phyloP scores from a whole-genome alignment of 352 stramenopile species.

The Phytophthora syringae region DNA sequence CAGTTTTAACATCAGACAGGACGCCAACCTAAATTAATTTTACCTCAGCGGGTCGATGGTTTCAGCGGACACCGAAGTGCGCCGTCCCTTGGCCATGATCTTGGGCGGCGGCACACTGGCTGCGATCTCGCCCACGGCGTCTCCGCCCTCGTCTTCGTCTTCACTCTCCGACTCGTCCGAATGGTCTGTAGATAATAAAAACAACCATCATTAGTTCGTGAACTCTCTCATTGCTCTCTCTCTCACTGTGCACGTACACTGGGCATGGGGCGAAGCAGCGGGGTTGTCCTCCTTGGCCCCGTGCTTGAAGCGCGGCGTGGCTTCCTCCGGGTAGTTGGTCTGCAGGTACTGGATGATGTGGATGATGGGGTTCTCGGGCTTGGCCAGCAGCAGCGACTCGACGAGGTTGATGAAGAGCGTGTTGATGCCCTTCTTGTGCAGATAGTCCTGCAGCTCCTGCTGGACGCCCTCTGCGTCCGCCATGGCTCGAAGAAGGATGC shows the following conservation, averaged over 20 bases:
- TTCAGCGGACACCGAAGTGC: conserved; percentile 89
- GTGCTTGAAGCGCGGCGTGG: conserved; percentile 50
- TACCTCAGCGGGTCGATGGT: conserved; percentile 85
- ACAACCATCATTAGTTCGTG: too few species aligned
- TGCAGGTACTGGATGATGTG: conserved; percentile 93
- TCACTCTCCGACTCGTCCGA: conserved; percentile 91
- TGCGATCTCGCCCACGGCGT: conserved; percentile 85
- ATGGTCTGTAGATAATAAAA: conserved; percentile 49
- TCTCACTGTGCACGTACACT: conserved; percentile 26
- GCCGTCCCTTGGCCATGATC: conserved; percentile 81
- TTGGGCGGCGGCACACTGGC: conserved; percentile 60
- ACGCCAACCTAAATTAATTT: neutral
- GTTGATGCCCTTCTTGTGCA: conserved; percentile 93
- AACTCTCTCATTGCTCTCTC: too few species aligned
- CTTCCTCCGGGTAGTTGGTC: conserved; percentile 88
- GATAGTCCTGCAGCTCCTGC: conserved; percentile 91
- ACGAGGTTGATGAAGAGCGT: conserved; percentile 93
- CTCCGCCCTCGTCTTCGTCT: conserved; percentile 82
- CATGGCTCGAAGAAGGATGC: conserved; percentile 43
- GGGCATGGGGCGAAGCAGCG: conserved; percentile 37
- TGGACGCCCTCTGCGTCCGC: conserved; percentile 88
- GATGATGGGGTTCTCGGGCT: conserved; percentile 89
- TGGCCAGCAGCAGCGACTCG: conserved; percentile 89
- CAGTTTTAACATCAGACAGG: conserved; percentile 22
- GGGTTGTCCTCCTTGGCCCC: conserved; percentile 59